Percentiles rank a stretch among this genome's conserved stretches.
These are phyloP conservation scores for Aspergillus costaricaensis DNA, from an alignment of 2,329 filamentous ascomycete species.

Conservation along the genomic window DNA sequence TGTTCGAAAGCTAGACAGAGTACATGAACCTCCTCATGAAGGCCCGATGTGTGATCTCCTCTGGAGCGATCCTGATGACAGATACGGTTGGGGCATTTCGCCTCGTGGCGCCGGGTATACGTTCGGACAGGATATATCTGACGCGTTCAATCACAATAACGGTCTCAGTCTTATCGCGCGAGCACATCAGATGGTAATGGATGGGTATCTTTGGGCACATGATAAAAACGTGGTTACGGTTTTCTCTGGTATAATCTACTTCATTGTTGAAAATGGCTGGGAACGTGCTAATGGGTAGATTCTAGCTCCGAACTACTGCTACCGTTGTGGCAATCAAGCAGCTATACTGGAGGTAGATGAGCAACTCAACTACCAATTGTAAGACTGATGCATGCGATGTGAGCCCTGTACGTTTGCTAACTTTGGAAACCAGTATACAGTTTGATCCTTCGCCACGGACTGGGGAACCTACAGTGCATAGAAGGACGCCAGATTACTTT, in stretches of 20 bases:
- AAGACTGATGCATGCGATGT: slow-evolving; percentile 23
- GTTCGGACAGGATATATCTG: slow-evolving; percentile 94
- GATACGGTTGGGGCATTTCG: slow-evolving; percentile 94
- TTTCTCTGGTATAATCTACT: slow-evolving; percentile 73
- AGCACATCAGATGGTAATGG: slow-evolving; percentile 98
- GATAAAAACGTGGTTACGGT: slow-evolving; percentile 98
- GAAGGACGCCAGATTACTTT: no score
- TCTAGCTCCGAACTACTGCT: slow-evolving; percentile 87
- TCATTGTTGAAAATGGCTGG: neutral
- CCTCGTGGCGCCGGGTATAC: slow-evolving; percentile 93
- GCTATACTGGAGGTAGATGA: slow-evolving; percentile 99
- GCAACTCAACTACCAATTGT: slow-evolving; percentile 99
- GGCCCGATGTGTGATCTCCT: slow-evolving; percentile 97
- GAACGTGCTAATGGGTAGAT: slow-evolving; percentile 25
- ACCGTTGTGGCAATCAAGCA: slow-evolving; percentile 97
- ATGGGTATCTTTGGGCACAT: slow-evolving; percentile 99
- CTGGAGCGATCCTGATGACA: slow-evolving; percentile 97
- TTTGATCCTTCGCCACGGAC: no score
- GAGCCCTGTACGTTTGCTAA: no score
- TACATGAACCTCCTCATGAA: slow-evolving; percentile 97
- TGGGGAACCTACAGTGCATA: no score
- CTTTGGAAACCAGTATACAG: no score
- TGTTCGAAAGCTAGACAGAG: slow-evolving; percentile 89
- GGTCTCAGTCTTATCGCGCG: slow-evolving; percentile 91
- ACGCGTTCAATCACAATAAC: slow-evolving; percentile 99